phyloP scores from a whole-genome alignment of 2,329 filamentous ascomycete genomes.

The Calonectria montana region DNA sequence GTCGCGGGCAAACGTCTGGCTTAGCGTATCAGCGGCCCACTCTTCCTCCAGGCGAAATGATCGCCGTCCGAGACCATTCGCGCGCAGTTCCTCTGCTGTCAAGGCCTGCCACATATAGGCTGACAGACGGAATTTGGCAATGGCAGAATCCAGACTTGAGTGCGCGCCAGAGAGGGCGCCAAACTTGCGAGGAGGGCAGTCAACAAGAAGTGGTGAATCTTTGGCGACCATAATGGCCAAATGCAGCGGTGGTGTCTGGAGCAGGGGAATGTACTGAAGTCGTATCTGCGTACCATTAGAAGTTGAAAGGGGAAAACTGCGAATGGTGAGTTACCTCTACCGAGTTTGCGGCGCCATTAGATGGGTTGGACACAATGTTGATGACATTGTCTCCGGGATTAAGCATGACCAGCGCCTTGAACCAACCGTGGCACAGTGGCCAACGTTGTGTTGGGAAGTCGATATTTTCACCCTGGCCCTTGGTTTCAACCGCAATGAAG shows the following conservation, averaged over 20 bases:
- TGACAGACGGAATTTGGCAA: slow-evolving; percentile 78
- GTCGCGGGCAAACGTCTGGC: slow-evolving; percentile 36
- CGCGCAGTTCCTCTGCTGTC: slow-evolving; percentile 79
- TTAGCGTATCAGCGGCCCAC: slow-evolving; percentile 76
- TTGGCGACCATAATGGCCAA: slow-evolving; percentile 76
- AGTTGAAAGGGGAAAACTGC: background rate
- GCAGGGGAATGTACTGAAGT: slow-evolving; percentile 64
- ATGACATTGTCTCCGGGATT: slow-evolving; percentile 25
- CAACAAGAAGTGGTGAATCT: slow-evolving; percentile 76
- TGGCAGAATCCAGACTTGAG: slow-evolving; percentile 68
- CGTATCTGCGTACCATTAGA: background rate
- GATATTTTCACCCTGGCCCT: background rate
- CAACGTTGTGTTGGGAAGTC: slow-evolving; percentile 30
- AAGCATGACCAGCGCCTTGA: slow-evolving; percentile 28
- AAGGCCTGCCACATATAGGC: slow-evolving; percentile 84
- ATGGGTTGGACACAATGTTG: background rate
- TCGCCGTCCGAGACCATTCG: slow-evolving; percentile 74
- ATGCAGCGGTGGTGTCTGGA: slow-evolving; percentile 72
- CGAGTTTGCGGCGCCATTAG: background rate
- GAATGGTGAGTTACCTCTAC: background rate
- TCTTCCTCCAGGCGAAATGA: slow-evolving; percentile 81
- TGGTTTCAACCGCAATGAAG: slow-evolving; percentile 18
- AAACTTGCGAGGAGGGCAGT: slow-evolving; percentile 72
- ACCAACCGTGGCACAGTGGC: slow-evolving; percentile 31
- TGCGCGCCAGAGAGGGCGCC: slow-evolving; percentile 63